Percentiles rank a stretch among this genome's conserved stretches.
phyloP scores from a whole-genome alignment of 768 basidiomycete genomes.

The Galerina marginata region DNA sequence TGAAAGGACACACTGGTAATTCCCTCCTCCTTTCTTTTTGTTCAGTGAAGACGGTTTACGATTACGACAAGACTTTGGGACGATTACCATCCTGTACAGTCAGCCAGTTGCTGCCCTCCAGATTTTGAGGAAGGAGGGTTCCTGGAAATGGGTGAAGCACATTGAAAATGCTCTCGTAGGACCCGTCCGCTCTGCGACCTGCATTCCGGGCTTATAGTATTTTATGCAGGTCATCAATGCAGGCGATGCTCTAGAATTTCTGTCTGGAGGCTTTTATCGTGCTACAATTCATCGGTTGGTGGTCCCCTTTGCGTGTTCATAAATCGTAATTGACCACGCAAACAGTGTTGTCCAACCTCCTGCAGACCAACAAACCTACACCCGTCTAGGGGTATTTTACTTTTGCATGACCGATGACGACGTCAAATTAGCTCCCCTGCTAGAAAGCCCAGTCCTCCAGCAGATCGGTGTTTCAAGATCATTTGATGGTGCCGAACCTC shows the following conservation, averaged over 20 bases:
- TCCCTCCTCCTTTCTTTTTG: too few species aligned
- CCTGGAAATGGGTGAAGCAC: slow-evolving; percentile 65
- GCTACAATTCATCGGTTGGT: slow-evolving; percentile 56
- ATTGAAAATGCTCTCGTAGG: slow-evolving; percentile 60
- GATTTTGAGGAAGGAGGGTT: slow-evolving; percentile 55
- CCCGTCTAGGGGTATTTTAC: slow-evolving; percentile 64
- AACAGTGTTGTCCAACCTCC: slow-evolving; percentile 62
- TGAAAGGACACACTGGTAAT: slow-evolving; percentile 64
- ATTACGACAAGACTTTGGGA: slow-evolving; percentile 50
- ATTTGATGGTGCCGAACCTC: slow-evolving; percentile 45
- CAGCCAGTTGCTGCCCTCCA: slow-evolving; percentile 66
- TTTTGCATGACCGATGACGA: slow-evolving; percentile 59
- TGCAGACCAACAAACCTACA: slow-evolving; percentile 50
- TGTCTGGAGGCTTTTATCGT: slow-evolving; percentile 64
- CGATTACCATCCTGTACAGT: slow-evolving; percentile 62
- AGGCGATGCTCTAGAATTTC: slow-evolving; percentile 63
- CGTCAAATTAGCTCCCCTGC: slow-evolving; percentile 48
- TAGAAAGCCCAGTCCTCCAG: slow-evolving; percentile 55
- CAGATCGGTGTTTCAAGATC: slow-evolving; percentile 43
- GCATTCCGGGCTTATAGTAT: background rate
- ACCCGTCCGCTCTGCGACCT: background rate
- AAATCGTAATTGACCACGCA: background rate
- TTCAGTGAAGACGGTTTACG: background rate
- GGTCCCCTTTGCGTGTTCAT: background rate
- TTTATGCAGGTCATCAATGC: slow-evolving; percentile 57